phyloP scores from a whole-genome alignment of 1,284 basidiomycete species.

The Neotropicomus parvogracilis region DNA sequence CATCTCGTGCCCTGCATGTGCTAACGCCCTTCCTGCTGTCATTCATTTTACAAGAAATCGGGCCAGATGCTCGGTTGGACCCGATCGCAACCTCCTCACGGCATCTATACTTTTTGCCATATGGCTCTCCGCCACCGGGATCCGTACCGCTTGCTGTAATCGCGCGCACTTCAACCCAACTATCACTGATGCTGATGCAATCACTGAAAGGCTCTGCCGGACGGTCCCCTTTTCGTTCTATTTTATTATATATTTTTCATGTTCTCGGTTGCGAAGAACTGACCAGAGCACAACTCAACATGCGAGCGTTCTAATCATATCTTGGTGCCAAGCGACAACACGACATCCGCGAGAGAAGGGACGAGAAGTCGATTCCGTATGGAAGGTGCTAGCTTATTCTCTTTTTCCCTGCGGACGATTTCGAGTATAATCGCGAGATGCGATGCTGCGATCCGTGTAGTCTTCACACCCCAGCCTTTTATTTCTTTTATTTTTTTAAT shows the following conservation, averaged over 20 bases:
- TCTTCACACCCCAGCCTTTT: constrained; percentile 21
- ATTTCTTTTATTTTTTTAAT: neutral
- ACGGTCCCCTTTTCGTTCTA: constrained; percentile 21
- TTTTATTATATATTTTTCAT: constrained; percentile 11
- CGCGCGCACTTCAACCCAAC: constrained; percentile 27
- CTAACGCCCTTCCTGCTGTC: constrained; percentile 10
- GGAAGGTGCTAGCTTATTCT: constrained; percentile 23
- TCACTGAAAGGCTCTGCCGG: constrained; percentile 16
- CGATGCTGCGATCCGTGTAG: constrained; percentile 16
- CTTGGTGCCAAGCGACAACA: constrained; percentile 8
- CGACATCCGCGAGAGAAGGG: constrained; percentile 9
- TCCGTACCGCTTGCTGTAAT: constrained; percentile 31
- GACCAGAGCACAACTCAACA: constrained; percentile 16
- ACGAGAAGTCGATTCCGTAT: constrained; percentile 22
- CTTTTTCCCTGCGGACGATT: constrained; percentile 17
- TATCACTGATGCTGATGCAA: constrained; percentile 26
- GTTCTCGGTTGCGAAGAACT: constrained; percentile 13
- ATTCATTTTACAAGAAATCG: constrained; percentile 14
- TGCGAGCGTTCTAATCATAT: constrained; percentile 5
- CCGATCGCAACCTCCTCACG: constrained; percentile 28
- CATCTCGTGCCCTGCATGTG: constrained; percentile 18
- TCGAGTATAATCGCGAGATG: constrained; percentile 22
- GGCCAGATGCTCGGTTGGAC: constrained; percentile 20
- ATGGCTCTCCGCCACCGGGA: constrained; percentile 36
- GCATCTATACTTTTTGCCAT: constrained; percentile 35